A percentile compares a stretch with the other conserved stretches of the same genome.
Conservation (phyloP, 331 rosid genomes). For the Pyracantha coccinea region DNA sequence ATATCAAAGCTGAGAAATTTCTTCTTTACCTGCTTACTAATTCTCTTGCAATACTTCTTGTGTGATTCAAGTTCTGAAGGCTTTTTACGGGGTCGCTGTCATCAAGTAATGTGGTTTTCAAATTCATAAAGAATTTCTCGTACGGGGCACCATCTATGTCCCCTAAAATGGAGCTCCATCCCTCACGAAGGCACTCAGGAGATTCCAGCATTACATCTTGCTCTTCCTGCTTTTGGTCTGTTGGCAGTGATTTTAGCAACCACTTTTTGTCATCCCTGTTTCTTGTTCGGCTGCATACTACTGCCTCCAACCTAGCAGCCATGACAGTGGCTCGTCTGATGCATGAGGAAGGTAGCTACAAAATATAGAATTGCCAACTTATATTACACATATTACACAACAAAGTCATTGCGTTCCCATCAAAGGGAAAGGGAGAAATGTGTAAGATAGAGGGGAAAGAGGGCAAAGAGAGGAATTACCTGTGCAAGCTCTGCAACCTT, state of each 20-base stretch:
- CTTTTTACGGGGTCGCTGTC: conserved; percentile 32
- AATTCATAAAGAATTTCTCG: conserved; percentile 37
- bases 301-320: conserved; percentile 69
- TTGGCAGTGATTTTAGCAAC: conserved; percentile 11
- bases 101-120: conserved; percentile 37
- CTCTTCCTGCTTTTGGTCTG: conserved; percentile 14
- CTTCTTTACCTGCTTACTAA: too few species aligned
- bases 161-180: neutral
- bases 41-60: conserved; percentile 51
- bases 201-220: conserved; percentile 15
- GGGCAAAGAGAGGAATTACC: conserved; percentile 29
- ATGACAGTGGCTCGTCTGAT: conserved; percentile 57
- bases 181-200: neutral
- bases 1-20: too few species aligned
- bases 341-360: conserved; percentile 71
- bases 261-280: conserved; percentile 21
- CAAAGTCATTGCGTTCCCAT: neutral
- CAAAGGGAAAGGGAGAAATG: neutral
- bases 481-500: conserved; percentile 98
- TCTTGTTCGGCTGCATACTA: conserved; percentile 40
- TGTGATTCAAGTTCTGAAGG: conserved; percentile 40
- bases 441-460: too few species aligned
- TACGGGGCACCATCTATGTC: conserved; percentile 18
- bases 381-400: neutral
- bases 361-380: conserved; percentile 5